Percentiles rank a stretch among this genome's conserved stretches.
phyloP scores from a whole-genome alignment of 768 basidiomycete species.

The Calocybe gangraenosa region DNA sequence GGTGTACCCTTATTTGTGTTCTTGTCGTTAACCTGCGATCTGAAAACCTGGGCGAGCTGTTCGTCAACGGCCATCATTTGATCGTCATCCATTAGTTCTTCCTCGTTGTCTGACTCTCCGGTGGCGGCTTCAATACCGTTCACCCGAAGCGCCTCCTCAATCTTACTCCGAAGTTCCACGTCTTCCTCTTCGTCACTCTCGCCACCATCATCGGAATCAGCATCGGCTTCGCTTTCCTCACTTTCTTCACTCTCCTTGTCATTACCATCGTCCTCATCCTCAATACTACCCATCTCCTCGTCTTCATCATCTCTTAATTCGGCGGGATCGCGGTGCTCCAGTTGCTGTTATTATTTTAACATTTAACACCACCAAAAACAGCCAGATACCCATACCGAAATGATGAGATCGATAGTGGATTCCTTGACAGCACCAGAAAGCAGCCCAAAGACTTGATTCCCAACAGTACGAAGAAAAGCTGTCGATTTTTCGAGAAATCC shows the following conservation, averaged over 20 bases:
- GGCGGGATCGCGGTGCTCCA: slow-evolving; percentile 65
- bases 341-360: slow-evolving; percentile 53
- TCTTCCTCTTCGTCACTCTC: slow-evolving; percentile 46
- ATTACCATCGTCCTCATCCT: slow-evolving; percentile 31
- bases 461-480: slow-evolving; percentile 73
- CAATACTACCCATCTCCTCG: slow-evolving; percentile 39
- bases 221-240: slow-evolving; percentile 32
- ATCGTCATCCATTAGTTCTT: slow-evolving; percentile 89
- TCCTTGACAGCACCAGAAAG: slow-evolving; percentile 62
- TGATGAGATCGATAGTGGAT: slow-evolving; percentile 75
- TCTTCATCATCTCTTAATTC: slow-evolving; percentile 48
- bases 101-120: slow-evolving; percentile 55
- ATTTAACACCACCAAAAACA: slow-evolving; percentile 2
- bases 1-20: slow-evolving; percentile 61
- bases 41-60: slow-evolving; percentile 86
- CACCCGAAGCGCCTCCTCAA: slow-evolving; percentile 56
- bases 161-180: slow-evolving; percentile 63
- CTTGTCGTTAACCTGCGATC: slow-evolving; percentile 55
- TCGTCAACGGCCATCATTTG: slow-evolving; percentile 98
- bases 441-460: slow-evolving; percentile 75
- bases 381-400: slow-evolving; percentile 53
- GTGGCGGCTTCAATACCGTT: slow-evolving; percentile 56
- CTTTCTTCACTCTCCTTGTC: slow-evolving; percentile 31
- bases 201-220: slow-evolving; percentile 27
- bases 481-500: slow-evolving; percentile 84